A percentile compares a stretch with the other conserved stretches of the same genome.
Conservation (phyloP, 1,139 yeast species). For the Candida sanyaensis region DNA sequence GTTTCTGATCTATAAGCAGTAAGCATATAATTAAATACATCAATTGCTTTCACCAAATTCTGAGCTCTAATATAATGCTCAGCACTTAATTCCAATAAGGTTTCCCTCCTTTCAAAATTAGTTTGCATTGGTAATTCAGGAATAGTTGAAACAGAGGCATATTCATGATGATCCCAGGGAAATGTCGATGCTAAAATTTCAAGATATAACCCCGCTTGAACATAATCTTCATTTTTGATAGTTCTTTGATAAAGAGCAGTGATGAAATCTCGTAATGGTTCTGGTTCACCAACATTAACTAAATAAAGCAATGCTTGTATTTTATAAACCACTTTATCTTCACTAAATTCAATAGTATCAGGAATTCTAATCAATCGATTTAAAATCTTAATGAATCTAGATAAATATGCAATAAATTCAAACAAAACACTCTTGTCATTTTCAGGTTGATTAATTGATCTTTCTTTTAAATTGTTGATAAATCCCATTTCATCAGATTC, state of each 20-base stretch:
- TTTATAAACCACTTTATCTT: constrained; percentile 80
- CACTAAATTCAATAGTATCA: constrained; percentile 79
- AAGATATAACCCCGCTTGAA: constrained; percentile 83
- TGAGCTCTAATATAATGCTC: constrained; percentile 70
- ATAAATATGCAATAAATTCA: constrained; percentile 55
- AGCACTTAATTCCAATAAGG: constrained; percentile 71
- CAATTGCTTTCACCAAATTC: constrained; percentile 75
- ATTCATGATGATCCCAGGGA: constrained; percentile 67
- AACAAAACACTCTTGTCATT: constrained; percentile 65
- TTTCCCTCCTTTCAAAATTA: constrained; percentile 80
- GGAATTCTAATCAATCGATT: constrained; percentile 76
- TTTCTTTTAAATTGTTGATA: constrained; percentile 49
- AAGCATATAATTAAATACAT: constrained; percentile 76
- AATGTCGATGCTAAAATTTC: constrained; percentile 81
- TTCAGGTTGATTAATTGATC: constrained; percentile 59
- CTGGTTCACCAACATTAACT: constrained; percentile 79
- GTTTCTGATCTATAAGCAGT: constrained; percentile 73
- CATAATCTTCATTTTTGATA: constrained; percentile 58
- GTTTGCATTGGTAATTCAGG: constrained; percentile 80
- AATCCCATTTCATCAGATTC: constrained; percentile 57
- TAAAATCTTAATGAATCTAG: constrained; percentile 66
- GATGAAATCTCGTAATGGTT: constrained; percentile 74
- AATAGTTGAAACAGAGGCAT: constrained; percentile 56
- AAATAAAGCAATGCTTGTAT: constrained; percentile 76
- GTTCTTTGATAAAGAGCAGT: constrained; percentile 73